These are phyloP conservation scores for Cladorrhinum sp. DNA, from an alignment of 2,329 filamentous ascomycete genomes.

Conservation along the genomic window DNA sequence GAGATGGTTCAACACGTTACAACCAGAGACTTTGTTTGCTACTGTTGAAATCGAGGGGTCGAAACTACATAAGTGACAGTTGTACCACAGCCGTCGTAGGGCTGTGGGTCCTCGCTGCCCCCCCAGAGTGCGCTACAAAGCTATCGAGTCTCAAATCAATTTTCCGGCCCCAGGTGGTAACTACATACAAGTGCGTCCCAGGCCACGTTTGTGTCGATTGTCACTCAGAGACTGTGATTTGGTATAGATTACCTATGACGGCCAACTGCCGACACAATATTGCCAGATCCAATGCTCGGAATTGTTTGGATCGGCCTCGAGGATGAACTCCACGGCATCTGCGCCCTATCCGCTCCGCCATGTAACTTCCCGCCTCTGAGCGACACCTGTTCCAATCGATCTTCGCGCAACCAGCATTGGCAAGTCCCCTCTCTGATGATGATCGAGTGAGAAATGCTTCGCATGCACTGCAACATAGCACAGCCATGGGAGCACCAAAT, in stretches of 20 bases:
- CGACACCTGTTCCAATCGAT: slow-evolving; percentile 21
- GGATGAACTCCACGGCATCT: slow-evolving; percentile 17
- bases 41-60: background rate
- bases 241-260: background rate
- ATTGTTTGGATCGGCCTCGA: slow-evolving; percentile 17
- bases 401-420: background rate
- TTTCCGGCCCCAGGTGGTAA: background rate
- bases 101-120: background rate
- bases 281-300: slow-evolving; percentile 6
- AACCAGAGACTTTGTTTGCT: background rate
- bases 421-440: background rate
- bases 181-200: slow-evolving; percentile 3
- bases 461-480: background rate
- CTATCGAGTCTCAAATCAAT: background rate
- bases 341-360: slow-evolving; percentile 13
- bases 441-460: background rate
- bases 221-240: background rate
- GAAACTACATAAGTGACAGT: background rate
- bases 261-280: background rate
- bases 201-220: slow-evolving; percentile 7
- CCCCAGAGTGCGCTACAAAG: background rate
- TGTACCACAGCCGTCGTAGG: background rate
- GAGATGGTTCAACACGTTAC: background rate
- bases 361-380: slow-evolving; percentile 17
- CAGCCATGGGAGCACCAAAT: background rate